Evolutionary conservation across 2,329 filamentous ascomycete genomes (phyloP), one percentile per base, ranked within the genome.

Genomic region (Xylariales sp.): DNA sequence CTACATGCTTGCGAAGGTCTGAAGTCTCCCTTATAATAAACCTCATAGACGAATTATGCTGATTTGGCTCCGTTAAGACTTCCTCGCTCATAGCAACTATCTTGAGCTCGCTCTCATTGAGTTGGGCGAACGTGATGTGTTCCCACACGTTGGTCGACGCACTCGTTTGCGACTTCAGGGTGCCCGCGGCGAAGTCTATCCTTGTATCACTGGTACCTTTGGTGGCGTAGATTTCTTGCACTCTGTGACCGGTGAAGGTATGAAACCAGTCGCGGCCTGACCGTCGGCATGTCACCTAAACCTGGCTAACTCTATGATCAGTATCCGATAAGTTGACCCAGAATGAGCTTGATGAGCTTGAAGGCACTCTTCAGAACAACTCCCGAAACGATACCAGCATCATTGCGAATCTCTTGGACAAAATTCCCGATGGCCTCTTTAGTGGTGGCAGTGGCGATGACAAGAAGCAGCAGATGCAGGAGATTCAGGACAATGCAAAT

Each of bases 191-290:
- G 57, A 73, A 4, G 86, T 95, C 46, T 95, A 86, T 54, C 90
- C 90, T 5, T 69, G 91, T 46, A 76, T 95, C 32, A 96, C 90
- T 1, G 90, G 91, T 45, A 96, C 90, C 5, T 96, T 96, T 63
- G 90, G 90, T 47, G 90, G 90, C 48, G 90, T 95, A 11, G 91
- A 96, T 57, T 96, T 96, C 66, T 70, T 95, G 46, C 88, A 95
- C 68, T 93, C 86, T 1, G 89, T 95, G 21, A 86, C 78, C 33
- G 78, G 80, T 44, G 80, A 83, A 68, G 69, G 74, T 76, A 49
- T n/a, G 62, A 29, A 4, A 12, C n/a, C n/a, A n/a, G n/a, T n/a
- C n/a, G n/a, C n/a, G n/a, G n/a, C n/a, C n/a, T n/a, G n/a, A 9
- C n/a, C 16, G 29, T 28, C 5, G 9, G 7, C 18, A n/a, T n/a